These are phyloP conservation scores for Camellia lanceoleosa DNA, from an alignment of 148 eudicot species.

Conservation along the genomic window DNA sequence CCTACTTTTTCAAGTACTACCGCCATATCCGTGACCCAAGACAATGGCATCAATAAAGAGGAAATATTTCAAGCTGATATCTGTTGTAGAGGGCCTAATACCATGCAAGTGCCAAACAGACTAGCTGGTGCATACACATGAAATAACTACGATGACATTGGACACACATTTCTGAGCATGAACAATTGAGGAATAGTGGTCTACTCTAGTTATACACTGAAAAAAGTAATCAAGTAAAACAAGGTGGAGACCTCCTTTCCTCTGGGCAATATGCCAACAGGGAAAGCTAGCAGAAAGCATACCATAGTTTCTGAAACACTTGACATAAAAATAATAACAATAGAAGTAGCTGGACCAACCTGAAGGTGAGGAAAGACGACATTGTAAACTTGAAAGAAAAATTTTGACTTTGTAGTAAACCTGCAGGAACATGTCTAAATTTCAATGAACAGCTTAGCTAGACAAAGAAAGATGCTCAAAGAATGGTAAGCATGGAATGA, in stretches of 20 bases:
- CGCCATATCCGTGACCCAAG: too few relatives aligned
- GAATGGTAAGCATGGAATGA: background rate
- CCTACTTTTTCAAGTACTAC: too few relatives aligned
- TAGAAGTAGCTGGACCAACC: slow-evolving; percentile 33
- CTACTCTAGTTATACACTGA: background rate
- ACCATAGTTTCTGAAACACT: background rate
- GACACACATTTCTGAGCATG: background rate
- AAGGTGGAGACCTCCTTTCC: background rate
- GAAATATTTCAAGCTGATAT: background rate
- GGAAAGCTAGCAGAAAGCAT: background rate
- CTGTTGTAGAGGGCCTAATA: background rate
- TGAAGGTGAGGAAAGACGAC: slow-evolving; percentile 60
- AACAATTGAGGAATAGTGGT: background rate
- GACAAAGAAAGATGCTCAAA: background rate
- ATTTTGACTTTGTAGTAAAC: slow-evolving; percentile 52
- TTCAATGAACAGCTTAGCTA: slow-evolving; percentile 13
- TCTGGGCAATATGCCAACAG: background rate
- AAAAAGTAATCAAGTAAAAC: too few relatives aligned
- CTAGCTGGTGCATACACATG: background rate
- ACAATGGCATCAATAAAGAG: too few relatives aligned
- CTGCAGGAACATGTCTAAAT: slow-evolving; percentile 39
- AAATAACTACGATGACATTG: background rate
- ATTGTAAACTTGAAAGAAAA: slow-evolving; percentile 47
- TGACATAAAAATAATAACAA: background rate
- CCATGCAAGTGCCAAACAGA: background rate